Conservation (phyloP, 2,329 filamentous ascomycete species). For the Nothophaeocryptopus gaeumannii region DNA sequence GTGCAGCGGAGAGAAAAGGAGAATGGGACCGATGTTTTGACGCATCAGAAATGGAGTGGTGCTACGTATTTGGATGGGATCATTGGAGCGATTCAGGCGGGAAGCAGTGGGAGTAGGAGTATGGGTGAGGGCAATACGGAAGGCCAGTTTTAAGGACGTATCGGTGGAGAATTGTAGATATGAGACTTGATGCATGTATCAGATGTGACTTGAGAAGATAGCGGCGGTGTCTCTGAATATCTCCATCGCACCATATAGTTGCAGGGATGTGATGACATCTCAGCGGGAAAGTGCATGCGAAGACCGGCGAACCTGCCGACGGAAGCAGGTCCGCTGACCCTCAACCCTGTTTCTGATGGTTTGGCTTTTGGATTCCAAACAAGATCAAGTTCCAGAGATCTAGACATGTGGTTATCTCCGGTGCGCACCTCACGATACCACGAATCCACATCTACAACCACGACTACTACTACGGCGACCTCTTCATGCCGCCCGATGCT, state of each 20-base stretch:
- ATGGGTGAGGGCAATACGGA: constrained; percentile 97
- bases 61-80: constrained; percentile 82
- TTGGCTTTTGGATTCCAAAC: too few relatives aligned
- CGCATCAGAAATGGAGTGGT: constrained; percentile 85
- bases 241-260: too few relatives aligned
- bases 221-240: too few relatives aligned
- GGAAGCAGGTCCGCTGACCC: too few relatives aligned
- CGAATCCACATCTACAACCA: neutral
- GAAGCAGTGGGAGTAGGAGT: constrained; percentile 81
- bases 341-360: too few relatives aligned
- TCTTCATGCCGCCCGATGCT: neutral
- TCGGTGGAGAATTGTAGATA: neutral
- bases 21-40: constrained; percentile 84
- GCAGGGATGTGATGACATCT: too few relatives aligned
- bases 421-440: neutral
- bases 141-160: constrained; percentile 40
- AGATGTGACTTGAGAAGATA: too few relatives aligned
- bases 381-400: too few relatives aligned
- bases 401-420: too few relatives aligned
- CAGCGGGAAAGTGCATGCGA: too few relatives aligned
- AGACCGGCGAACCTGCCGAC: too few relatives aligned
- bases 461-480: neutral
- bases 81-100: constrained; percentile 83
- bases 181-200: neutral
- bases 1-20: constrained; percentile 90